Percentiles rank a stretch among this genome's conserved stretches.
phyloP scores from a whole-genome alignment of 371 early-diverging fungal genomes.

The Apophysomyces variabilis region DNA sequence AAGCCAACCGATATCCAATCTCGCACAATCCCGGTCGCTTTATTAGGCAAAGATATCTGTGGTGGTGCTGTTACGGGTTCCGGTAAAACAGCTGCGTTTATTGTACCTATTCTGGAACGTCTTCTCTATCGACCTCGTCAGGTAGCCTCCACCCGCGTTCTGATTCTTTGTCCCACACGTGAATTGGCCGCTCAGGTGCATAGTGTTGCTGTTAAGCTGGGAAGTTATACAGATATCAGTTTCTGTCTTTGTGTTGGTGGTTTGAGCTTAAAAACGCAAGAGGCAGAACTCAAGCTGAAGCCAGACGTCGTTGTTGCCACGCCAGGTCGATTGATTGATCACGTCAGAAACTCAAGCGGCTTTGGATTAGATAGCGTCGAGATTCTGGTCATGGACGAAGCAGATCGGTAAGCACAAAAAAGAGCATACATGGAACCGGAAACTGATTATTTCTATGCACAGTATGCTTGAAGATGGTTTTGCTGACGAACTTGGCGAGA shows the following conservation, averaged over 20 bases:
- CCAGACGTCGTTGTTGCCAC: constrained; percentile 99
- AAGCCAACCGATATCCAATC: constrained; percentile 98
- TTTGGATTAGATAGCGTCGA: constrained; percentile 92
- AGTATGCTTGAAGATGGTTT: constrained; percentile 99
- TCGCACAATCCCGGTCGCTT: constrained; percentile 94
- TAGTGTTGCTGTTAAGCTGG: constrained; percentile 87
- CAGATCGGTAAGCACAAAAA: constrained; percentile 79
- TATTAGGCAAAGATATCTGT: constrained; percentile 98
- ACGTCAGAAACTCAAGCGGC: constrained; percentile 90
- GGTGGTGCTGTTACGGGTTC: constrained; percentile 99
- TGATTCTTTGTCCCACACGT: constrained; percentile 99
- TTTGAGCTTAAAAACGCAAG: constrained; percentile 89
- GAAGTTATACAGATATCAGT: constrained; percentile 86
- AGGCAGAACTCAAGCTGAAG: constrained; percentile 85
- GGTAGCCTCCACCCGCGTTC: constrained; percentile 84
- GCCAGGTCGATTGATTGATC: constrained; percentile 99
- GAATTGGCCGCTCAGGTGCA: constrained; percentile 98
- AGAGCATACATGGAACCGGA: neutral
- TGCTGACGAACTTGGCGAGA: constrained; percentile 95
- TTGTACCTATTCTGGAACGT: constrained; percentile 97
- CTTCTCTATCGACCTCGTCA: constrained; percentile 88
- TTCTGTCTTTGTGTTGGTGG: constrained; percentile 95
- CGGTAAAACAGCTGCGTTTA: constrained; percentile 99
- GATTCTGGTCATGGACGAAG: constrained; percentile 99
- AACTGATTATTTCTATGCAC: constrained; percentile 2